These are phyloP conservation scores for Acacia melanoxylon DNA, from an alignment of 306 rosid species.

Conservation along the genomic window DNA sequence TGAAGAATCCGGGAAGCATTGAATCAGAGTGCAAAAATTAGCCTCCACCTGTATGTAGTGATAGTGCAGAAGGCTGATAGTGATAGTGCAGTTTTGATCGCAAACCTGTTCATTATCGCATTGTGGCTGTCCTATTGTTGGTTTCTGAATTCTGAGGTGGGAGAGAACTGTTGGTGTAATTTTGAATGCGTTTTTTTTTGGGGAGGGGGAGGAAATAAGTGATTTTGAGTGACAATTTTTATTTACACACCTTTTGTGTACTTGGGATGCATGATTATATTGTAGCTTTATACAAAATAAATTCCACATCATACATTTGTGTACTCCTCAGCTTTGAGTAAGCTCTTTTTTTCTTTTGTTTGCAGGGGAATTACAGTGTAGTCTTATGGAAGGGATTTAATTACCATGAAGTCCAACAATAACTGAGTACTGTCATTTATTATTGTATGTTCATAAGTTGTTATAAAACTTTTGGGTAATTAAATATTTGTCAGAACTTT, in stretches of 20 bases:
- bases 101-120: constrained; percentile 36
- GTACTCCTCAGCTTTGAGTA: background rate
- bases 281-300: background rate
- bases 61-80: background rate
- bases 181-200: background rate
- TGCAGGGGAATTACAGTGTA: no score
- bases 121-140: constrained; percentile 38
- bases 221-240: background rate
- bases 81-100: constrained; percentile 41
- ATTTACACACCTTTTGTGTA: background rate
- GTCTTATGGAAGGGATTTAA: no score
- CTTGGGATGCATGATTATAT: background rate
- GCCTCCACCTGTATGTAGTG: constrained; percentile 53
- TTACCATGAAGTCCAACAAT: no score
- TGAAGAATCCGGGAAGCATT: constrained; percentile 45
- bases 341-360: background rate
- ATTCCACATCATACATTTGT: background rate
- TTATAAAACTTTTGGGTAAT: no score
- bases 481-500: no score
- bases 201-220: background rate
- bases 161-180: background rate
- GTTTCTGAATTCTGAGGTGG: constrained; percentile 3
- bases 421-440: no score
- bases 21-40: constrained; percentile 3
- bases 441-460: no score